phyloP scores from a whole-genome alignment of 2,329 filamentous ascomycete genomes.

The Grosmannia serpens region DNA sequence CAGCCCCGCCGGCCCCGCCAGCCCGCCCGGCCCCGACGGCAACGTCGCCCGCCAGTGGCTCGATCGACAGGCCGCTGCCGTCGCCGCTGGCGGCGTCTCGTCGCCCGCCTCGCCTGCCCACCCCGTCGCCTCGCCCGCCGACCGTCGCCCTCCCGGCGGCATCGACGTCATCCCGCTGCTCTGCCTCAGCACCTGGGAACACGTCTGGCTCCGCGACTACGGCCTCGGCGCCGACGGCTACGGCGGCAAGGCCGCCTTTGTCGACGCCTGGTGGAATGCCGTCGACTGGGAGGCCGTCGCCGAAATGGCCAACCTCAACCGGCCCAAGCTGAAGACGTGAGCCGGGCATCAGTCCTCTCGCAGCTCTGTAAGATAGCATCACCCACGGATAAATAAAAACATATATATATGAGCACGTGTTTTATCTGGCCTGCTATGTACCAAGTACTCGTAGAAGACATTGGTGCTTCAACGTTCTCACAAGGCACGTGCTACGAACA shows the following conservation, averaged over 20 bases:
- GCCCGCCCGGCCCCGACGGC: not conserved
- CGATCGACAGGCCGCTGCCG: conserved; percentile 23
- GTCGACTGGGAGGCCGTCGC: conserved; percentile 77
- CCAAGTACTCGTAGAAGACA: not conserved
- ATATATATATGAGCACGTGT: not conserved
- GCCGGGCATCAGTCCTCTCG: not conserved
- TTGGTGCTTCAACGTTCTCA: too few species aligned
- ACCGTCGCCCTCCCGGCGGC: conserved; percentile 49
- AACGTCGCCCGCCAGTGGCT: conserved; percentile 24
- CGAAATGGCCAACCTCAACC: conserved; percentile 22
- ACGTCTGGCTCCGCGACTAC: conserved; percentile 81
- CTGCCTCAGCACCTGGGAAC: conserved; percentile 94
- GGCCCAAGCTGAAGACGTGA: conserved; percentile 11
- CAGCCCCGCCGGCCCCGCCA: conserved; percentile 11
- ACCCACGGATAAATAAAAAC: conserved; percentile 2
- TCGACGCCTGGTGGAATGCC: conserved; percentile 74
- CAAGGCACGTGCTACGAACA: not conserved
- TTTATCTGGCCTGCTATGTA: too few species aligned
- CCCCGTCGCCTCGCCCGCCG: conserved; percentile 2
- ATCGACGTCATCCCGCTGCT: conserved; percentile 64
- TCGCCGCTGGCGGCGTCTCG: conserved; percentile 7
- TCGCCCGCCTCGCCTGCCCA: not conserved
- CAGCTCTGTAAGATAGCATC: conserved; percentile 12
- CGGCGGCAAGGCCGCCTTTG: conserved; percentile 62
- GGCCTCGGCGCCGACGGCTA: conserved; percentile 44